phyloP scores from a whole-genome alignment of 768 basidiomycete species.

The Dioszegia aurantiaca region DNA sequence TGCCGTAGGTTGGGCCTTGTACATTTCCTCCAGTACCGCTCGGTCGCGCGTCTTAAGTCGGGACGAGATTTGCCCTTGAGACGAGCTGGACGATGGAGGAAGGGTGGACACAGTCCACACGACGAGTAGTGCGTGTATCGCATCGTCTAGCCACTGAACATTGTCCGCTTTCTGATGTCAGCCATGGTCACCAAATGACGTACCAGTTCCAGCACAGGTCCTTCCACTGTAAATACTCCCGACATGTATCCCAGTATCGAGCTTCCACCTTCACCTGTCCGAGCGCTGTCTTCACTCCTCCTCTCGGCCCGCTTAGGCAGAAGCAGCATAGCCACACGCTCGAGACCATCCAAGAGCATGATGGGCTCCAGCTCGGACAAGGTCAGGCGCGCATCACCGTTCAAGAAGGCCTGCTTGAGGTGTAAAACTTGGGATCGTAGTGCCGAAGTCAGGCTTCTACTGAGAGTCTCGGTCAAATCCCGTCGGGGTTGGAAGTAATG shows the following conservation, averaged over 20 bases:
- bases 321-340: slow-evolving; percentile 65
- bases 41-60: slow-evolving; percentile 69
- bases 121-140: slow-evolving; percentile 70
- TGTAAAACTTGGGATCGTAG: slow-evolving; percentile 58
- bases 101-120: slow-evolving; percentile 60
- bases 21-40: slow-evolving; percentile 78
- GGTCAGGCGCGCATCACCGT: slow-evolving; percentile 49
- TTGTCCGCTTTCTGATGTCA: slow-evolving; percentile 65
- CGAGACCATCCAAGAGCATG: slow-evolving; percentile 78
- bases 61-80: slow-evolving; percentile 58
- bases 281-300: slow-evolving; percentile 25
- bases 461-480: slow-evolving; percentile 67
- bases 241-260: slow-evolving; percentile 87
- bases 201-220: slow-evolving; percentile 24
- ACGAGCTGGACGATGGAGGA: background rate
- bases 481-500: slow-evolving; percentile 75
- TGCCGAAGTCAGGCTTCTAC: slow-evolving; percentile 74
- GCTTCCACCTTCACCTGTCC: slow-evolving; percentile 49
- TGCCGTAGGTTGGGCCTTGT: slow-evolving; percentile 73
- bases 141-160: slow-evolving; percentile 68
- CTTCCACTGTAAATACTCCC: slow-evolving; percentile 80
- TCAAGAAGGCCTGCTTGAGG: background rate
- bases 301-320: slow-evolving; percentile 55
- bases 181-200: background rate
- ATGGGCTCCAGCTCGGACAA: slow-evolving; percentile 56